Percentiles rank a stretch among this genome's conserved stretches.
These are phyloP conservation scores for Falciphora oryzae DNA, from an alignment of 2,329 filamentous ascomycete species.

Conservation along the genomic window DNA sequence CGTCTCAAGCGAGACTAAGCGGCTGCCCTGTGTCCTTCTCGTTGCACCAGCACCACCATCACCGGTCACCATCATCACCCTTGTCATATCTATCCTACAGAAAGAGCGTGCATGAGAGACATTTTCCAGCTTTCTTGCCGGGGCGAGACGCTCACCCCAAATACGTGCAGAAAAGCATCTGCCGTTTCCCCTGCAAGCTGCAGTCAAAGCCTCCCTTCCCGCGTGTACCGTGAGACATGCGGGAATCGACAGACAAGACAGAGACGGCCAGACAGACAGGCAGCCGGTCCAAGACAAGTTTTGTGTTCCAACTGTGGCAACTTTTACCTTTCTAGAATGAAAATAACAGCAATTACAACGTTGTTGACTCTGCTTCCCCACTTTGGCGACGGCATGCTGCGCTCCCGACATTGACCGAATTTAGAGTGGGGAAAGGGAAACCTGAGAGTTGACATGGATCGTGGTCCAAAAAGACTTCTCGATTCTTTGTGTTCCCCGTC, in stretches of 20 bases:
- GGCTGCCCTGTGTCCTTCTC: too few species aligned
- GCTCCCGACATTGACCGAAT: not conserved
- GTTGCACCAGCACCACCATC: too few species aligned
- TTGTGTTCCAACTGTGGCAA: not conserved
- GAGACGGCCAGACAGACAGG: too few species aligned
- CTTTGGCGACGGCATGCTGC: not conserved
- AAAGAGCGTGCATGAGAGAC: not conserved
- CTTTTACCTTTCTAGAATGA: not conserved
- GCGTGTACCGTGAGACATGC: not conserved
- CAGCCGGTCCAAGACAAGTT: not conserved
- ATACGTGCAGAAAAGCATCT: not conserved
- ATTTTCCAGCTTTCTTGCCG: not conserved
- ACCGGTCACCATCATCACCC: not conserved
- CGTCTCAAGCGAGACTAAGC: too few species aligned
- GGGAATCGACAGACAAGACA: not conserved
- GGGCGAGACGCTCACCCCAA: not conserved
- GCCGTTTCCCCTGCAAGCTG: not conserved
- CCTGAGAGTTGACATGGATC: not conserved
- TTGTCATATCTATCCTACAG: not conserved
- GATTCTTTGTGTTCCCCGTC: not conserved
- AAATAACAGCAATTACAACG: not conserved
- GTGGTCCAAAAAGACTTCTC: not conserved
- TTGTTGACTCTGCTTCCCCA: not conserved
- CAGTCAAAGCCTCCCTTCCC: not conserved
- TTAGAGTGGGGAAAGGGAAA: not conserved